Evolutionary conservation across 2,329 filamentous ascomycete genomes (phyloP).

Genomic region (Diplodia mutila): DNA sequence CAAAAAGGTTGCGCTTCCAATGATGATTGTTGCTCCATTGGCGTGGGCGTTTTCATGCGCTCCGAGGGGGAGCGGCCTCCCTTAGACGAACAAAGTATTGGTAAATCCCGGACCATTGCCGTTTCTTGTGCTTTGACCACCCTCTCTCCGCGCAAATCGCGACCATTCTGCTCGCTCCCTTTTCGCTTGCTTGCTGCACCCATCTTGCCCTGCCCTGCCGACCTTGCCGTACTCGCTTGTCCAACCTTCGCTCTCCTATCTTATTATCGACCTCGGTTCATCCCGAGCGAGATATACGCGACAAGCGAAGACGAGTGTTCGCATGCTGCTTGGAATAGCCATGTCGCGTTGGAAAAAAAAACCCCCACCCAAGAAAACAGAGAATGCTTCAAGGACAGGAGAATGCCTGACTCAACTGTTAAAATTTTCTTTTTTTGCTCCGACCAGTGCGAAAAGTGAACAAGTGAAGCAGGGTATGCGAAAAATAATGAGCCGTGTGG

Average conservation of each 20-base stretch:
- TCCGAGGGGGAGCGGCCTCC: background rate
- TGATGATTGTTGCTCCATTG: background rate
- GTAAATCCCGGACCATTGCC: slow-evolving; percentile 5
- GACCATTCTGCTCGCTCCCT: background rate
- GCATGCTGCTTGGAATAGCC: slow-evolving; percentile 2
- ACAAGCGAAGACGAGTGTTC: background rate
- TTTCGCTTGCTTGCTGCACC: background rate
- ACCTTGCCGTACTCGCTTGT: background rate
- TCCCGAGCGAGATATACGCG: slow-evolving; percentile 12
- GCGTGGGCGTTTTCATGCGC: background rate
- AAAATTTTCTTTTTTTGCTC: background rate
- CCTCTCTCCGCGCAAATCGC: background rate
- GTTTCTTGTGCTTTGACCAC: background rate
- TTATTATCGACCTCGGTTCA: background rate
- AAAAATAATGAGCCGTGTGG: background rate
- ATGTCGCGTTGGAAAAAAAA: background rate
- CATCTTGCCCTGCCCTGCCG: no score
- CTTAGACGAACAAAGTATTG: background rate
- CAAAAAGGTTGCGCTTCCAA: background rate
- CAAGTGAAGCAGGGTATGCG: background rate
- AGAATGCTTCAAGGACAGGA: background rate
- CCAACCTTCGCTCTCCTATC: background rate
- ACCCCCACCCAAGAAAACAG: no score
- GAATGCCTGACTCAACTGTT: background rate
- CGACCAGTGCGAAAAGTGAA: background rate